A percentile compares a stretch with the other conserved stretches of the same genome.
Conservation (phyloP, 2,329 filamentous ascomycete species). For the Immersiporthe knoxdaviesiana region DNA sequence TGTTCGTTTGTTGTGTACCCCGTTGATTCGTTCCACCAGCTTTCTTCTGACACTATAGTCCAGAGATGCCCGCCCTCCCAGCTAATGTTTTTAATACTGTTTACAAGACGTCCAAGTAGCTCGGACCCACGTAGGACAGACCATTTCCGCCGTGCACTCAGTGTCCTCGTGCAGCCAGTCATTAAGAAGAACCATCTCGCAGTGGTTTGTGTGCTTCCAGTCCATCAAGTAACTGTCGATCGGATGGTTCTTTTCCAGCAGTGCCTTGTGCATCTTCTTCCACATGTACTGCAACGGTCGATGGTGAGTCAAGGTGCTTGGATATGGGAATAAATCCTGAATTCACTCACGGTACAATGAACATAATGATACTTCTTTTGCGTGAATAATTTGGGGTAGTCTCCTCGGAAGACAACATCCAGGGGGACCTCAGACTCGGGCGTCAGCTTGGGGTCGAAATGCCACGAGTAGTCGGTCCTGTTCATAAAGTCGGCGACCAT, state of each 20-base stretch:
- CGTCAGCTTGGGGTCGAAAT: slow-evolving; percentile 27
- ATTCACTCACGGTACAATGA: background rate
- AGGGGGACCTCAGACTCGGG: slow-evolving; percentile 23
- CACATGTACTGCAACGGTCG: slow-evolving; percentile 26
- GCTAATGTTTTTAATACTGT: background rate
- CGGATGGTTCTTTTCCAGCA: slow-evolving; percentile 22
- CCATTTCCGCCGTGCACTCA: slow-evolving; percentile 27
- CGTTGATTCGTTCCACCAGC: too few relatives aligned
- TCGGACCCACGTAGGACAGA: slow-evolving; percentile 29
- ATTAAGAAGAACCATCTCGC: slow-evolving; percentile 27
- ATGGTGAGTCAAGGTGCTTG: background rate
- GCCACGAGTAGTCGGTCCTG: slow-evolving; percentile 29
- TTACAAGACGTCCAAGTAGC: slow-evolving; percentile 27
- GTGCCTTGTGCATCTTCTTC: slow-evolving; percentile 31
- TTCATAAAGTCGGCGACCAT: slow-evolving; percentile 30
- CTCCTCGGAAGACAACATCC: slow-evolving; percentile 24
- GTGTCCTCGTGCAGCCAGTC: slow-evolving; percentile 27
- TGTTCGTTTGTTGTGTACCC: too few relatives aligned
- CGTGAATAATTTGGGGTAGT: slow-evolving; percentile 28
- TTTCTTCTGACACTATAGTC: background rate
- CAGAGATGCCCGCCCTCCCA: background rate
- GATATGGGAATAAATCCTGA: too few relatives aligned
- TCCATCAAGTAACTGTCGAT: slow-evolving; percentile 30
- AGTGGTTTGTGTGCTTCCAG: slow-evolving; percentile 28
- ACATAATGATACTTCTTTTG: background rate